Percentiles rank a stretch among this genome's conserved stretches.
phyloP scores from a whole-genome alignment of 2,329 filamentous ascomycete species.

The Domatiomyces catenatus region DNA sequence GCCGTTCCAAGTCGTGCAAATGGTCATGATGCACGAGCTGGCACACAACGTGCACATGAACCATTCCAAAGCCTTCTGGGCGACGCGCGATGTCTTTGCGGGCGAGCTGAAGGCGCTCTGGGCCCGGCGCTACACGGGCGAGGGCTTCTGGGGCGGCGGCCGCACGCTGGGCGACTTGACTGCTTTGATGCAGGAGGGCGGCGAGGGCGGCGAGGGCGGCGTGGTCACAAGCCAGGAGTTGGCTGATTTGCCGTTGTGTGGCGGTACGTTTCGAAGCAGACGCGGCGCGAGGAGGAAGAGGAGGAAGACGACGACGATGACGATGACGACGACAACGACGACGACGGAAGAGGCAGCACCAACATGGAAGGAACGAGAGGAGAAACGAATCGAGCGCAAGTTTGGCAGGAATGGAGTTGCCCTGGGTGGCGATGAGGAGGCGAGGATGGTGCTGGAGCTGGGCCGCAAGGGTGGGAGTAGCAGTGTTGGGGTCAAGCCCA shows the following conservation, averaged over 20 bases:
- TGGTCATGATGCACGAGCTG: conserved; percentile 90
- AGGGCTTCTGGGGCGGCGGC: conserved; percentile 70
- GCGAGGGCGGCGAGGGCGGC: conserved; percentile 24
- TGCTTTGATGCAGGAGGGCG: conserved; percentile 30
- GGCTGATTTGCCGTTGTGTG: conserved; percentile 60
- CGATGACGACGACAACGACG: conserved; percentile 32
- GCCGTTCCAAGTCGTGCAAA: conserved; percentile 69
- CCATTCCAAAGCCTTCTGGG: conserved; percentile 68
- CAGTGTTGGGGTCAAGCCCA: conserved; percentile 45
- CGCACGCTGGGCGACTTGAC: conserved; percentile 43
- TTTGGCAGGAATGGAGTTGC: conserved; percentile 57
- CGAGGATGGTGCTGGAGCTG: conserved; percentile 49
- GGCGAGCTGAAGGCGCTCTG: conserved; percentile 56
- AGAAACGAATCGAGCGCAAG: conserved; percentile 57
- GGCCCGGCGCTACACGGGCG: conserved; percentile 56
- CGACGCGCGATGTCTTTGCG: conserved; percentile 58
- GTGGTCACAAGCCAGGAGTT: conserved; percentile 37
- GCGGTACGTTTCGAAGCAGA: conserved; percentile 54
- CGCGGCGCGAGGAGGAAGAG: conserved; percentile 30
- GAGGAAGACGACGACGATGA: conserved; percentile 32
- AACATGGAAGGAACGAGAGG: conserved; percentile 57
- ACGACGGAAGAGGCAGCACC: conserved; percentile 35
- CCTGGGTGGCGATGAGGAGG: conserved; percentile 53
- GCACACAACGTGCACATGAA: conserved; percentile 90
- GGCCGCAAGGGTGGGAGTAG: conserved; percentile 37